Evolutionary conservation across 2,329 filamentous ascomycete species (phyloP), one percentile per base, ranked within the genome.

Genomic region (Fusarium palustre): DNA sequence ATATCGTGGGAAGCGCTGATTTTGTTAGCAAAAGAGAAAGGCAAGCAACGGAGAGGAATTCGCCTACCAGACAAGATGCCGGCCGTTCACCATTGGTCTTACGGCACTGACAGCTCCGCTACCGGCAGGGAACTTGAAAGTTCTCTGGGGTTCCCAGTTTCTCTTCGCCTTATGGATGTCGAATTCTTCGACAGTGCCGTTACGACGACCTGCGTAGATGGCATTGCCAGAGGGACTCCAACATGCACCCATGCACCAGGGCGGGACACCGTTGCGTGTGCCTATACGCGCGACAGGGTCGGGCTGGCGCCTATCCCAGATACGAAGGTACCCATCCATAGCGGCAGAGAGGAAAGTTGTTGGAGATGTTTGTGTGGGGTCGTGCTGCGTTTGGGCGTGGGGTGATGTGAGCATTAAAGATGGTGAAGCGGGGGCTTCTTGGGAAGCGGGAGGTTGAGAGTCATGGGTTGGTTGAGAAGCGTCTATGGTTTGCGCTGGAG

Each of bases 241-340:
- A 81, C 94, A 97, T 1, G 94, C 93, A 70, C 93, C 94, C 90
- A 97, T 97, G 79, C 95, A 98, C 95, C 95, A 99, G 0, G 95
- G 96, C 2, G 96, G 95, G 1, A 93, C 92, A 20, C 90, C 89
- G 13, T 89, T 87, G 13, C 90, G 85, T 20, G 92, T 92, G 2
- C 86, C 84, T 59, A 98, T 95, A 30, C 90, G 89, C 4, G 96
- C 94, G 3, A 97, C 85, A 0, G 95, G 91, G 36, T 91, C 87
- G 2, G 87, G 87, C 67, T 92, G 88, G 22, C 96, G 89, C 5
- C 91, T 85, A 75, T 99, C 97, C 95, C 96, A 99, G 70, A 99
- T 89, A n/a, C 94, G 91, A 45, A 99, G 84, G 1, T 90, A 90
- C 55, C 95, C 94, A 80, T 98, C 92, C 11, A 95, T 93, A 4